Conservation (phyloP, 2,329 filamentous ascomycete genomes). For the Phoma sp. region DNA sequence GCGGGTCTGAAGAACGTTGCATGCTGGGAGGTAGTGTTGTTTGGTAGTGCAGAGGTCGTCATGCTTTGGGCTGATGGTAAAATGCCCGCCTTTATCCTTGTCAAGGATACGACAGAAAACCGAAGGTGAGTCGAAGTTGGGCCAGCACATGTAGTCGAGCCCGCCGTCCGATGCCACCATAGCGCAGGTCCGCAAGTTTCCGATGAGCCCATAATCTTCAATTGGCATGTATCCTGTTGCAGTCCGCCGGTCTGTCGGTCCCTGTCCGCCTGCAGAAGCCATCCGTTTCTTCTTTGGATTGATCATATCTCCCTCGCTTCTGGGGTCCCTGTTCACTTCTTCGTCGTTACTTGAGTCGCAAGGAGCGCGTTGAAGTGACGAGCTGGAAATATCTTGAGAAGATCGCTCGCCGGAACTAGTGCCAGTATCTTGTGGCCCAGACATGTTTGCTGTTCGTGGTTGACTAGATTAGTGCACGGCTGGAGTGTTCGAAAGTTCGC, state of each 20-base stretch:
- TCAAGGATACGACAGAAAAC: slow-evolving; percentile 77
- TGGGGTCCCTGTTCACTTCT: slow-evolving; percentile 15
- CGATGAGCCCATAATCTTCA: slow-evolving; percentile 80
- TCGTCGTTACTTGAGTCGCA: slow-evolving; percentile 15
- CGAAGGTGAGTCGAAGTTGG: slow-evolving; percentile 78
- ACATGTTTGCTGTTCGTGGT: slow-evolving; percentile 8
- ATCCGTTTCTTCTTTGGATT: slow-evolving; percentile 17
- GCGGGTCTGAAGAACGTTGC: slow-evolving; percentile 77
- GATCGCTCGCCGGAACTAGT: slow-evolving; percentile 13
- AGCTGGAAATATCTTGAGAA: slow-evolving; percentile 19
- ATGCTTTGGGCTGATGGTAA: slow-evolving; percentile 63
- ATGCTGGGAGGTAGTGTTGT: slow-evolving; percentile 77
- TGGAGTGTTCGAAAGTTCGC: slow-evolving; percentile 12
- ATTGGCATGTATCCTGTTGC: slow-evolving; percentile 39
- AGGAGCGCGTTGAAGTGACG: slow-evolving; percentile 11
- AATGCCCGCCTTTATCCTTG: slow-evolving; percentile 75
- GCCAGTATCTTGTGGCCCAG: slow-evolving; percentile 8
- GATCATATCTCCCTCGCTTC: slow-evolving; percentile 19
- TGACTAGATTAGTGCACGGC: slow-evolving; percentile 9
- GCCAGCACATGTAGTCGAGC: slow-evolving; percentile 82
- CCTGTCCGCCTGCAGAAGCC: slow-evolving; percentile 12
- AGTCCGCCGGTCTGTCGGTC: slow-evolving; percentile 27
- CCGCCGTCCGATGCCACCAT: slow-evolving; percentile 50
- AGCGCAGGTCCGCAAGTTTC: slow-evolving; percentile 76
- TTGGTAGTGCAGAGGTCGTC: slow-evolving; percentile 69